These are phyloP conservation scores for Fusarium sororula DNA, from an alignment of 2,329 filamentous ascomycete genomes.

Conservation along the genomic window DNA sequence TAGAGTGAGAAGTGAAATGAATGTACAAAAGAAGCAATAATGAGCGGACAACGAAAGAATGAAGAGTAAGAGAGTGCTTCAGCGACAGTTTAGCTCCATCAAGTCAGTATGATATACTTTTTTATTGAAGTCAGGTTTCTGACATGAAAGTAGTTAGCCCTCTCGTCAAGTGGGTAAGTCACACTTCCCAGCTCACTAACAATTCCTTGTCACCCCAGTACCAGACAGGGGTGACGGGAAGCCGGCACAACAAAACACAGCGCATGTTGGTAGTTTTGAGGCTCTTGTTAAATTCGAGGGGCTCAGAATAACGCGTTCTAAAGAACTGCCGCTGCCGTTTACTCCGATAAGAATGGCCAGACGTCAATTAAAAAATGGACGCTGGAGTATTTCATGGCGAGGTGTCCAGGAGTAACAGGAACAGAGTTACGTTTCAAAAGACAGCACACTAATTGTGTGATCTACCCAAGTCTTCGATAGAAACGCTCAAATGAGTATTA, in stretches of 20 bases:
- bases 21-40: too few relatives aligned
- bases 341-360: too few relatives aligned
- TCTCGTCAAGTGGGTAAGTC: background rate
- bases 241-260: background rate
- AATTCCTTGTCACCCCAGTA: background rate
- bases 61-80: background rate
- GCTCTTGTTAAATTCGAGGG: background rate
- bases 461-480: rapidly evolving
- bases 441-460: background rate
- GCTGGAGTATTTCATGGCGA: background rate
- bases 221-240: background rate
- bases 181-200: too few relatives aligned
- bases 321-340: background rate
- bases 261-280: background rate
- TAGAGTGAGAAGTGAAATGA: background rate
- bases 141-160: background rate
- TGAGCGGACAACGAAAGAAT: background rate
- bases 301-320: background rate
- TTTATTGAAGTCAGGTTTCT: too few relatives aligned
- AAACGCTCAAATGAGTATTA: rapidly evolving
- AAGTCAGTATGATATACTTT: too few relatives aligned
- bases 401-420: background rate
- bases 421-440: background rate
- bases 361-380: background rate
- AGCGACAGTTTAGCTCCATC: too few relatives aligned